phyloP scores from a whole-genome alignment of 805 yeast genomes.

The Yarrowia porcina region DNA sequence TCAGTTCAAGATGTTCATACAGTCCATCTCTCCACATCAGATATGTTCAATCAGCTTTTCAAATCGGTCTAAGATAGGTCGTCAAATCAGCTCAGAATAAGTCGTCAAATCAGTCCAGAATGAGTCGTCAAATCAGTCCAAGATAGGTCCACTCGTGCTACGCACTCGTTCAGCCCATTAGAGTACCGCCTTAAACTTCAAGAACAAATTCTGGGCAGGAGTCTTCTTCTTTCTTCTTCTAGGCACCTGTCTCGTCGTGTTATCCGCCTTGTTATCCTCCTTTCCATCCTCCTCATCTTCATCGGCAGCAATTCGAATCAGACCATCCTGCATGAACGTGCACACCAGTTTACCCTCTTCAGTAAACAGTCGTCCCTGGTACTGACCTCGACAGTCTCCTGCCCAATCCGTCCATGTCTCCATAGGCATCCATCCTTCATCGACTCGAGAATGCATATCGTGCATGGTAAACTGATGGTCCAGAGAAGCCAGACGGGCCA shows the following conservation, averaged over 20 bases:
- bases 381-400: conserved; percentile 35
- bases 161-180: neutral
- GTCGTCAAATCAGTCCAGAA: too few species aligned
- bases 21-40: too few species aligned
- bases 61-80: too few species aligned
- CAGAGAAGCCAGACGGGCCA: conserved; percentile 35
- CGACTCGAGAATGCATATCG: conserved; percentile 31
- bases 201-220: neutral
- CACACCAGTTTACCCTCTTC: conserved; percentile 31
- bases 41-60: too few species aligned
- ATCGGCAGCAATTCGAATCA: conserved; percentile 26
- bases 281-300: neutral
- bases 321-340: conserved; percentile 36
- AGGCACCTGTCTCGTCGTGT: conserved; percentile 14
- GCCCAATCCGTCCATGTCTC: conserved; percentile 37
- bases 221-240: neutral
- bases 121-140: too few species aligned
- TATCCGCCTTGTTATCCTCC: conserved; percentile 15
- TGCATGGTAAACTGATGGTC: conserved; percentile 37
- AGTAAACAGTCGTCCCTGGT: conserved; percentile 36
- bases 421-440: conserved; percentile 33
- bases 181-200: conserved; percentile 3
- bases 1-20: too few species aligned
- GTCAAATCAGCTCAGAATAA: too few species aligned
- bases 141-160: neutral